Base-by-base conservation (phyloP, 2,329 filamentous ascomycete genomes). In the Amesomyces nigricolor region DNA sequence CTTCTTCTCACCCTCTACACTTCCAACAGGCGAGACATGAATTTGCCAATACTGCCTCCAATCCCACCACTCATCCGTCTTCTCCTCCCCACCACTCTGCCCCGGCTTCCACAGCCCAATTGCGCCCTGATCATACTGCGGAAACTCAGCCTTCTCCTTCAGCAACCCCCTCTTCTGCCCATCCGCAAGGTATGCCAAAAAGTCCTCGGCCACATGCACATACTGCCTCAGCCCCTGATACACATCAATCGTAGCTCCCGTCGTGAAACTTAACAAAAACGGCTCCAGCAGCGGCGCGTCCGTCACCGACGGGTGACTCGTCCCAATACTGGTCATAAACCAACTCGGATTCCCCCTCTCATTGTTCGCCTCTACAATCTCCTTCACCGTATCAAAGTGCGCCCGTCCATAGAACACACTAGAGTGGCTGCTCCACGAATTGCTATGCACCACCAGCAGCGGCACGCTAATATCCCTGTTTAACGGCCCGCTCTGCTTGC, bases 271-370 rank as follows among this genome's bases (percentile, higher is more conserved):
- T 44, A 87, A 72, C 29, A 87, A 70, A 49, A 78, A 69, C 0
- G 84, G 84, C 58, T 86, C 78, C 7, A 88, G 75, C 2, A 87
- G 71, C 0, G 84, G 83, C 14, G 84, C 85, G 63, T 87, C 85
- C 0, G 85, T 86, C 17, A 86, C 80, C 9, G 78, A 81, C 0
- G 85, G 82, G 62, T 88, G 85, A 0, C 81, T 71, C 0, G 79
- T 81, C 32, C 77, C 76, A 1, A 80, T 64, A 29, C 74, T 75
- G 1, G 79, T 82, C 62, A 81, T 66, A 67, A 82, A 82, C 79
- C 79, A 82, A 2, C 72, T 71, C 4, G 74, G 64, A 45, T 74
- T 72, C 13, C 73, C 68, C 53, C 75, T 68, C 56, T 70, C 61
- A 58, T 78, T 68, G 46, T 79, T 71, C 56, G 70, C 67, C 17